A percentile compares a stretch with the other conserved stretches of the same genome.
Evolutionary conservation across 441 rosid genomes (phyloP).

Genomic region (Geranium incanum): DNA sequence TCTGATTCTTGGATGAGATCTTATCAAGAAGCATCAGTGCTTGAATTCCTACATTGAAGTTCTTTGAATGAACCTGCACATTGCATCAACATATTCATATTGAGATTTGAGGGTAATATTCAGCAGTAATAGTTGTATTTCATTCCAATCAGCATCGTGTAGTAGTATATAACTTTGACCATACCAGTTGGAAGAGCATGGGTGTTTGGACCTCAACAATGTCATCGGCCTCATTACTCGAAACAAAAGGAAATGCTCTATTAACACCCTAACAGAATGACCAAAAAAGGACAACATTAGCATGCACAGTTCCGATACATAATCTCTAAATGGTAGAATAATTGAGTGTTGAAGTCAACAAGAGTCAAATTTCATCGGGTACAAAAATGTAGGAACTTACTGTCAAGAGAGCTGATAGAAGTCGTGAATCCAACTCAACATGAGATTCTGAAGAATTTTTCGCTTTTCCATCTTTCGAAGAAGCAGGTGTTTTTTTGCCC

Average conservation of each 20-base stretch:
- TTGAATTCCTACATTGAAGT: constrained; percentile 93
- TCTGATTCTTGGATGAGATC: constrained; percentile 88
- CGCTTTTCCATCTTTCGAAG: constrained; percentile 32
- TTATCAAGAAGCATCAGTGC: constrained; percentile 95
- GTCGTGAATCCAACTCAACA: constrained; percentile 85
- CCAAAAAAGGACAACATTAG: constrained; percentile 9
- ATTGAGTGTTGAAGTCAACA: too few species aligned
- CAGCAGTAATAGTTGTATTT: constrained; percentile 2
- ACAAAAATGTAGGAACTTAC: constrained; percentile 35
- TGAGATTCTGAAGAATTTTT: constrained; percentile 48
- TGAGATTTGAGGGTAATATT: constrained; percentile 1
- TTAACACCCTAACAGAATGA: constrained; percentile 69
- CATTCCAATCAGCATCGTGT: background rate
- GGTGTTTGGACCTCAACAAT: constrained; percentile 81
- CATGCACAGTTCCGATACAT: background rate
- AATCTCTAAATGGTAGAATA: background rate
- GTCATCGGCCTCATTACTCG: constrained; percentile 74
- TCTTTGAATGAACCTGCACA: constrained; percentile 83
- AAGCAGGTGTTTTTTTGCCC: constrained; percentile 23
- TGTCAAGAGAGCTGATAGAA: constrained; percentile 77
- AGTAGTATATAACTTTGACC: constrained; percentile 6
- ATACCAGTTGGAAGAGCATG: constrained; percentile 82
- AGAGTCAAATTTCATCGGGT: background rate
- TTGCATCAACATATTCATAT: constrained; percentile 15
- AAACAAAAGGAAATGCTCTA: constrained; percentile 96